Evolutionary conservation across 2,329 filamentous ascomycete genomes (phyloP), one percentile per base, ranked within the genome.

Genomic region (Tolypocladium inflatum): DNA sequence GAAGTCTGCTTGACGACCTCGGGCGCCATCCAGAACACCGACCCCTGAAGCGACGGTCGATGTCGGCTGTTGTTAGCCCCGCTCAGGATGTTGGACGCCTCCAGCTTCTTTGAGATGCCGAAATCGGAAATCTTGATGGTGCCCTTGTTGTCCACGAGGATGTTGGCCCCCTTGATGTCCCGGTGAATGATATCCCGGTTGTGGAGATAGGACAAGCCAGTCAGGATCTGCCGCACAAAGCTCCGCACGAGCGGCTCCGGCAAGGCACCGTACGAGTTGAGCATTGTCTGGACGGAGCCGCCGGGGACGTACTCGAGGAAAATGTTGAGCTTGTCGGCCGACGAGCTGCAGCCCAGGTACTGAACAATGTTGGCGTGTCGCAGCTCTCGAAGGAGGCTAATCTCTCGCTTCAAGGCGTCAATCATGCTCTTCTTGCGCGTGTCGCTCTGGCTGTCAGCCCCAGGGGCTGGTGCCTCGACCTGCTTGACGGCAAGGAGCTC

Each of bases 91-190:
- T 92, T 94, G 58, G 90, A 88, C 17, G 91, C 91, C 74, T 97
- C 93, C 45, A 97, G 89, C 72, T 96, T 95, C 80, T 99, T 99
- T 61, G 90, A 95, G 70, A 99, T 97, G 70, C 94, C 94, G 66
- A 99, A 99, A 79, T 99, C 94, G 10, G 93, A 97, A 64, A 99
- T 99, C 77, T 99, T 99, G 76, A 99, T 96, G 9, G 90, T 93
- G 59, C 94, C 94, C 75, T 97, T 97, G 79, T 97, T 97, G 77
- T 99, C 94, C 58, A 99, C 94, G 6, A 99, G 85, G 65, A 99
- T 96, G 70, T 99, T 99, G 72, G 94, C 94, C 54, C 94, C 94
- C 78, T 99, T 99, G 82, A 99, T 97, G 70, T 99, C 94, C 60
- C 94, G 89, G 72, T 99, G 94, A 66, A 99, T 97, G 69, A 99